These are phyloP conservation scores for Auricularia sp. DNA, from an alignment of 768 basidiomycete genomes.

Conservation along the genomic window DNA sequence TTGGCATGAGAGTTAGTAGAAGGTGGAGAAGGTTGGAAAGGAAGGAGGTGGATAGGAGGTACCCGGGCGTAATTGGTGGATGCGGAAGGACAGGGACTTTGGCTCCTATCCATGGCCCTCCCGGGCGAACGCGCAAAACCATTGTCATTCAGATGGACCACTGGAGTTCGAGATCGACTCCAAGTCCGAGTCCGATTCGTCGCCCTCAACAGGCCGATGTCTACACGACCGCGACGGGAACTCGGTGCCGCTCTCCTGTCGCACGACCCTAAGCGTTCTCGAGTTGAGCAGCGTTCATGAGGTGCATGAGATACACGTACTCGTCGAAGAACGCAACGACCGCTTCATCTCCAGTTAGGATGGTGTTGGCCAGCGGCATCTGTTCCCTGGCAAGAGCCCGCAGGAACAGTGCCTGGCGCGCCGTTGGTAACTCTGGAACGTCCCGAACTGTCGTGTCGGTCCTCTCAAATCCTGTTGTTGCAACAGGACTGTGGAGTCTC, in stretches of 20 bases:
- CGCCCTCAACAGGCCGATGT: not conserved
- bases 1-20: not conserved
- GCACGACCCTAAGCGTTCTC: not conserved
- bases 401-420: constrained; percentile 28
- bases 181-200: not conserved
- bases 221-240: not conserved
- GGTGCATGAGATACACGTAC: constrained; percentile 28
- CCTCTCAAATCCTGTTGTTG: constrained; percentile 32
- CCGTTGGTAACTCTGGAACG: constrained; percentile 25
- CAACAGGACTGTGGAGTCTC: constrained; percentile 56
- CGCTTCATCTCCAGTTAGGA: constrained; percentile 29
- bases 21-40: not conserved
- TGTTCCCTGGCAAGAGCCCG: constrained; percentile 20
- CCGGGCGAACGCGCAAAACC: no score
- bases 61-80: not conserved
- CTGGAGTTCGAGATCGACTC: no score
- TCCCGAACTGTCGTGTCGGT: constrained; percentile 41
- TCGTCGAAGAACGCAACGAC: constrained; percentile 64
- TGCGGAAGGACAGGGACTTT: not conserved
- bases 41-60: not conserved
- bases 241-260: not conserved
- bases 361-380: constrained; percentile 13
- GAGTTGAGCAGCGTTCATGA: not conserved
- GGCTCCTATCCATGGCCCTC: not conserved
- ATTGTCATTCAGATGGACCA: no score